Evolutionary conservation across 495 filamentous ascomycete genomes (phyloP), one percentile per base, ranked within the genome.

Genomic region (Halenospora varia): DNA sequence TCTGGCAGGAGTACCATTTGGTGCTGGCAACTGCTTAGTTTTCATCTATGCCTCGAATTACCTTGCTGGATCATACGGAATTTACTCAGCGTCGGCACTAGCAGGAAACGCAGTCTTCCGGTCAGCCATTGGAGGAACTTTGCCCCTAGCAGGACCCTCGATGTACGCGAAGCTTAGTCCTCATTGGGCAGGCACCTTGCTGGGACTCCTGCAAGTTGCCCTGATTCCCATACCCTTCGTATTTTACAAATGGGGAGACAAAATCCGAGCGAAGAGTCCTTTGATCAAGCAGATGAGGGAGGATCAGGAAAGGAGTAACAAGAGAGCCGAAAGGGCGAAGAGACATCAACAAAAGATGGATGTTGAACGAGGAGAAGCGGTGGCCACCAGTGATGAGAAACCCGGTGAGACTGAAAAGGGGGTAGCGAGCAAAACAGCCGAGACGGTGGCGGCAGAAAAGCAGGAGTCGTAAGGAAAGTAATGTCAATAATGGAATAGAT

Each of bases 1-100:
- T 61, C 69, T 88, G 3, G 85, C 88, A 3, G 89, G 90, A 19
- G 77, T 95, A 6, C 87, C 87, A 4, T 96, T 93, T 65, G 89
- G 89, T 13, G 74, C 82, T 2, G 90, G 90, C 0, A 94, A 93
- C 61, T 82, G 82, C 1, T 76, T 83, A 2, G 82, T 86, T 51
- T 96, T 95, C 69, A 90, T 94, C 63, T 92, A 93, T 63, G 81
- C 85, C 0, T 79, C 74, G 13, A 92, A 89, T 59, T 96, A 95
- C 65, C 74, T 96, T 0, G 88, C 89, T 4, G 76, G 83, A 25
- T 80, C 82, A 15, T 96, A 96, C 65, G 89, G 87, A 25, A 81
- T 90, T 49, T 93, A 86, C 63, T 82, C 88, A 0, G 90, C 90
- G 0, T 86, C 81, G 13, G 90, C 89, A 0, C 68, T 94, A 26